Base-by-base conservation (phyloP, 805 yeast species). In the Candida boleticola region DNA sequence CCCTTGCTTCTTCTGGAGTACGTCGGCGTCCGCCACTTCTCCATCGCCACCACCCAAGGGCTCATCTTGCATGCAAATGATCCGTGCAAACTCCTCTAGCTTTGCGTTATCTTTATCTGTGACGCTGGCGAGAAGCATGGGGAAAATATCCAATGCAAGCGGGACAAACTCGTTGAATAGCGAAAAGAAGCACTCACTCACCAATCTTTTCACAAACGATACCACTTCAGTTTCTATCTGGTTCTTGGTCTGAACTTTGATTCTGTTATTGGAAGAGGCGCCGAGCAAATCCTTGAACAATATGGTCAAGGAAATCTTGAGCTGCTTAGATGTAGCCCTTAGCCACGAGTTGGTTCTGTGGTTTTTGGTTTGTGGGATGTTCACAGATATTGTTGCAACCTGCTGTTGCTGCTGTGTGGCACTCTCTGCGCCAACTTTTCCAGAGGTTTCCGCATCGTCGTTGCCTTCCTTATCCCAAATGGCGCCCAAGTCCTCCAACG, bases 321-420 rank as follows among this genome's bases (percentile, higher is more conserved):
- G 55, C 47, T 68, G 70, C 37, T 60, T 61, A 1, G 72, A 55
- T 2, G 71, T 64, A 1, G 73, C 71, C 14, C 43, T 46, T 6
- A 69, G 48, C 75, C 75, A 70, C n/a, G 63, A 49, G 14, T 44
- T 40, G 3, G 56, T 51, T 36, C 66, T 43, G 31, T 50, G 54
- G n/a, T 39, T 36, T 7, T 7, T 7, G 3, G 37, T 27, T 2
- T 11, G 14, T 3, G 47, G 30, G 4, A 40, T 23, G 3, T 42
- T 31, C 1, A 49, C 41, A 13, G 37, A 17, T 19, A 46, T 40
- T 14, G 37, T 26, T 5, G 14, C 6, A 6, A 5, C 11, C 23
- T 10, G 17, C 6, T 29, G 17, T 14, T 29, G 32, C 32, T 6
- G 17, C 6, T 10, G 14, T 6, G 14, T 14, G 7, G 13, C 14